A percentile compares a stretch with the other conserved stretches of the same genome.
Conservation (phyloP, 164 flowering plant species). For the Dillenia suffruticosa region DNA sequence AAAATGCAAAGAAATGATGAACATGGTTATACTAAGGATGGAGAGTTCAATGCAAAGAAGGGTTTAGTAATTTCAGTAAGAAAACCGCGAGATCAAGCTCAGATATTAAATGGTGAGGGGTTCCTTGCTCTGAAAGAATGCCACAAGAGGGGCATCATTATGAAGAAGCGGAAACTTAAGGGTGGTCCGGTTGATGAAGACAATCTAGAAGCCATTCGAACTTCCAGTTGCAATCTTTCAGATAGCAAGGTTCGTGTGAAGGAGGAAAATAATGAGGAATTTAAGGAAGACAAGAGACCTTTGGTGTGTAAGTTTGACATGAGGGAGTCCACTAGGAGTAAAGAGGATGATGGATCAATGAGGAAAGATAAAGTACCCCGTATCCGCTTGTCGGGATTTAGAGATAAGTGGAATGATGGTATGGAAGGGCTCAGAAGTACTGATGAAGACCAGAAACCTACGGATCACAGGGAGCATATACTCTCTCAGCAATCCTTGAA, state of each 20-base stretch:
- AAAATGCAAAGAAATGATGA: conserved; percentile 21
- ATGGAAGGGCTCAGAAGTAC: conserved; percentile 15
- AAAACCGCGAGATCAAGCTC: conserved; percentile 23
- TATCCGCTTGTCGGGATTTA: conserved; percentile 14
- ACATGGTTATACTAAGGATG: conserved; percentile 18
- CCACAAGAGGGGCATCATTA: conserved; percentile 18
- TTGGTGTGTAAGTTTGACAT: conserved; percentile 23
- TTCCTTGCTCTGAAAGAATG: conserved; percentile 15
- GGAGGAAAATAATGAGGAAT: conserved; percentile 31
- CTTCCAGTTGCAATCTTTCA: conserved; percentile 10
- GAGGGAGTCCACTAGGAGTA: conserved; percentile 25
- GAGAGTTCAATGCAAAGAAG: conserved; percentile 18
- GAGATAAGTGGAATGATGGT: conserved; percentile 17
- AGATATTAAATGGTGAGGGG: conserved; percentile 25
- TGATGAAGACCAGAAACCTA: conserved; percentile 22
- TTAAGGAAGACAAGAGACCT: conserved; percentile 30
- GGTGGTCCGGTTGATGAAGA: conserved; percentile 21
- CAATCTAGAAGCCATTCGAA: conserved; percentile 8
- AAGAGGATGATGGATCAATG: conserved; percentile 21
- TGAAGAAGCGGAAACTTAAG: conserved; percentile 58
- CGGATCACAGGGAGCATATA: conserved; percentile 6
- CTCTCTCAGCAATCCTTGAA: conserved; percentile 10
- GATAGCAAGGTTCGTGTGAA: conserved; percentile 15
- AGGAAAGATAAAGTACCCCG: conserved; percentile 20
- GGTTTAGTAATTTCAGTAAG: conserved; percentile 20